phyloP scores from a whole-genome alignment of 2,329 filamentous ascomycete genomes.

The Aspergillus tamarii region DNA sequence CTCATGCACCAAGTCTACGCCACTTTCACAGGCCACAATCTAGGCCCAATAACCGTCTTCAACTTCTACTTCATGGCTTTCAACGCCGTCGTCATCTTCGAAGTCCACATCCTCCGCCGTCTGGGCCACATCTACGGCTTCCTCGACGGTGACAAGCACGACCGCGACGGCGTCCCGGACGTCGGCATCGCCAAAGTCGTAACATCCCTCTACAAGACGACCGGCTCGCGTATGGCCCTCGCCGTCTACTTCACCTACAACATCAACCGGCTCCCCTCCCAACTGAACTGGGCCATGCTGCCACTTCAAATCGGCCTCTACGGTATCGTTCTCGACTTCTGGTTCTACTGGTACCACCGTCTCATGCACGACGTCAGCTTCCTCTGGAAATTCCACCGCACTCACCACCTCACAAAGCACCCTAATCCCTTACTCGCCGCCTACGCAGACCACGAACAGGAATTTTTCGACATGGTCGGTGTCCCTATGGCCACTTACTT shows the following conservation, averaged over 20 bases:
- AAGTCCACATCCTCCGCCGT: constrained; percentile 12
- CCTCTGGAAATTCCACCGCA: constrained; percentile 20
- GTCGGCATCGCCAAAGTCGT: constrained; percentile 12
- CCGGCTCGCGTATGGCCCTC: constrained; percentile 2
- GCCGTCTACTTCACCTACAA: constrained; percentile 11
- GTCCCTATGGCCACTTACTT: constrained; percentile 12
- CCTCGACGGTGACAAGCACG: constrained; percentile 17
- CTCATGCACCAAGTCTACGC: constrained; percentile 12
- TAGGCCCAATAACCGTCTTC: constrained; percentile 11
- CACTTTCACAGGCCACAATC: constrained; percentile 7
- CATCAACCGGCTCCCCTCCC: neutral
- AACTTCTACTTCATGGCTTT: constrained; percentile 16
- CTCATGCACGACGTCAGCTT: constrained; percentile 12
- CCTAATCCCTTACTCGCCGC: constrained; percentile 13
- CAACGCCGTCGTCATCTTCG: constrained; percentile 9
- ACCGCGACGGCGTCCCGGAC: constrained; percentile 18
- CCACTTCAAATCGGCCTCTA: constrained; percentile 13
- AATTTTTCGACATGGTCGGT: constrained; percentile 17
- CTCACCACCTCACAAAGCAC: constrained; percentile 19
- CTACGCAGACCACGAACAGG: constrained; percentile 18
- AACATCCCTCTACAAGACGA: constrained; percentile 10
- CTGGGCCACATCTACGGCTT: constrained; percentile 14
- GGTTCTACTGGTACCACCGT: constrained; percentile 21
- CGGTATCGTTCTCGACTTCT: constrained; percentile 21
- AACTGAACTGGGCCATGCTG: constrained; percentile 7